These are phyloP conservation scores for Drechslerella coelobrocha DNA, from an alignment of 2,329 filamentous ascomycete genomes.

Conservation along the genomic window DNA sequence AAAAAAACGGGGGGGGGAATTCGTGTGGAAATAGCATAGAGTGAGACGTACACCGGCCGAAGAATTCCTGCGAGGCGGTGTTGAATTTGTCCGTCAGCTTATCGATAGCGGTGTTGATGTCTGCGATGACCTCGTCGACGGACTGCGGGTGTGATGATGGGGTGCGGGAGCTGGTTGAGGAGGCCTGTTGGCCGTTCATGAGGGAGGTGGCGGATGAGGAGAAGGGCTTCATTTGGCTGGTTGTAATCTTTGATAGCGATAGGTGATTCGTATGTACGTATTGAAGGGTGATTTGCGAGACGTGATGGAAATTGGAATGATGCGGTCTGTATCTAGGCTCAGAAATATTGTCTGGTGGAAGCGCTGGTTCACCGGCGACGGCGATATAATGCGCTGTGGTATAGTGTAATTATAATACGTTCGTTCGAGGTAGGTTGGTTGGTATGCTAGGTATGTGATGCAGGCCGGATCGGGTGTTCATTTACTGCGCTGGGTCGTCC, in stretches of 20 bases:
- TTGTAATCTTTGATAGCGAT: not conserved
- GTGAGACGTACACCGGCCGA: constrained; percentile 32
- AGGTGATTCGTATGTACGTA: not conserved
- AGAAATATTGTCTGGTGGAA: too few species aligned
- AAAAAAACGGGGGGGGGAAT: not conserved
- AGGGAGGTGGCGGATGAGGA: constrained; percentile 17
- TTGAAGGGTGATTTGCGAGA: too few species aligned
- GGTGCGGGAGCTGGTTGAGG: constrained; percentile 22
- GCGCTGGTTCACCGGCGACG: too few species aligned
- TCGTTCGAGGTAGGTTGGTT: too few species aligned
- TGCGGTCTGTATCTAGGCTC: too few species aligned
- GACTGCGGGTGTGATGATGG: constrained; percentile 46
- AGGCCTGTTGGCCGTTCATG: constrained; percentile 39
- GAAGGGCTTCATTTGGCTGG: constrained; percentile 14
- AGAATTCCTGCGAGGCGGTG: constrained; percentile 47
- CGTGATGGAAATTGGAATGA: too few species aligned
- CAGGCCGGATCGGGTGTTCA: too few species aligned
- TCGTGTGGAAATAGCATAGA: too few species aligned
- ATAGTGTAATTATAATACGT: too few species aligned
- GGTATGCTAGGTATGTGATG: too few species aligned
- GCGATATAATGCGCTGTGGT: too few species aligned
- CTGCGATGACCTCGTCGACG: constrained; percentile 50
- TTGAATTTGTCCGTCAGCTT: constrained; percentile 49
- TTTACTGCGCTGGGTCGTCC: too few species aligned
- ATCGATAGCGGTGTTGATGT: constrained; percentile 48